phyloP scores from a whole-genome alignment of 2,329 filamentous ascomycete species.

The Calcarisporium arbuscula region DNA sequence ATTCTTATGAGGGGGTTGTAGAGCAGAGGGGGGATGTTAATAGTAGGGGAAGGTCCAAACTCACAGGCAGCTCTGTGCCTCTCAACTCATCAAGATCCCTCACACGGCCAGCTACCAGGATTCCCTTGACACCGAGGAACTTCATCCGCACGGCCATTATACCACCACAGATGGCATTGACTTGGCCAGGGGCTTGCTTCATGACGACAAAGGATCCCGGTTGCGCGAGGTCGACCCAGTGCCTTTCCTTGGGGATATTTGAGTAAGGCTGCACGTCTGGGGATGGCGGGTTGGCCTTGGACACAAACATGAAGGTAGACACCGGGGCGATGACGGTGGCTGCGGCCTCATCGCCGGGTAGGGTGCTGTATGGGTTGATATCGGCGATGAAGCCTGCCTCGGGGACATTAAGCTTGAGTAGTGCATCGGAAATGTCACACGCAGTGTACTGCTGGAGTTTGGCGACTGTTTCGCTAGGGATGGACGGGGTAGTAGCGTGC shows the following conservation, averaged over 20 bases:
- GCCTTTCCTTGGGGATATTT: constrained; percentile 54
- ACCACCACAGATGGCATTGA: constrained; percentile 68
- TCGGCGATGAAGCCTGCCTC: constrained; percentile 63
- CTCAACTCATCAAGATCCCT: constrained; percentile 59
- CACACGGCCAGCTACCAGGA: constrained; percentile 62
- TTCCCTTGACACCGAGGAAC: constrained; percentile 49
- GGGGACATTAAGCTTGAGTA: constrained; percentile 62
- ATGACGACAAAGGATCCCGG: constrained; percentile 58
- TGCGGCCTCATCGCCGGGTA: constrained; percentile 15
- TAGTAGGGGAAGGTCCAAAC: constrained; percentile 17
- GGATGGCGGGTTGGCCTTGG: constrained; percentile 33
- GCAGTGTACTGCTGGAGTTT: constrained; percentile 33
- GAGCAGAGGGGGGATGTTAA: background rate
- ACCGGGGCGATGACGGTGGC: constrained; percentile 43
- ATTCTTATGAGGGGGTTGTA: too few species aligned
- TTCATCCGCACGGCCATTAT: constrained; percentile 70
- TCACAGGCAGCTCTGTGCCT: constrained; percentile 48
- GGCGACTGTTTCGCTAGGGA: constrained; percentile 15
- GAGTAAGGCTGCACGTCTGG: constrained; percentile 20
- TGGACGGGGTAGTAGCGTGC: too few species aligned
- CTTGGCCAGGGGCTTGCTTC: constrained; percentile 57
- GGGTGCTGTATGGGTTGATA: constrained; percentile 28
- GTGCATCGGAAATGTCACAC: constrained; percentile 64
- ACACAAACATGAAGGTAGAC: constrained; percentile 57
- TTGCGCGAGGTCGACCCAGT: constrained; percentile 62